These are phyloP conservation scores for Penicillium soppii DNA, from an alignment of 495 filamentous ascomycete species.

Conservation along the genomic window DNA sequence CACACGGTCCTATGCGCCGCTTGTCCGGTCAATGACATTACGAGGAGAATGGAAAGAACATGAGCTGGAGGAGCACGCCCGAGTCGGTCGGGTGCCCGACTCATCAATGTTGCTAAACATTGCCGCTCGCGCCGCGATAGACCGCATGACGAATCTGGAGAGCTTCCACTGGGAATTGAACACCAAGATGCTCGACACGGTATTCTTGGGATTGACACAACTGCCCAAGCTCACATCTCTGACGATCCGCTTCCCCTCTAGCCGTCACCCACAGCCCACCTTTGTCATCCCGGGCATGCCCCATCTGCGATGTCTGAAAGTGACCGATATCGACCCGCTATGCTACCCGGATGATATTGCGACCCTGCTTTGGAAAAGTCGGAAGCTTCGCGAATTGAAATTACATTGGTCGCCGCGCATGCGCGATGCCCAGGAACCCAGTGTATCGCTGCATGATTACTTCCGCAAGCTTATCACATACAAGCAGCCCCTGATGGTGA, in stretches of 20 bases:
- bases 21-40: conserved; percentile 53
- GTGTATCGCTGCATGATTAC: conserved; percentile 51
- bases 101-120: conserved; percentile 64
- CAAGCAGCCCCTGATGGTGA: conserved; percentile 43
- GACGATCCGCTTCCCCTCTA: conserved; percentile 55
- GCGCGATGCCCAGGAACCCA: conserved; percentile 56
- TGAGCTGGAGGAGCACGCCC: conserved; percentile 56
- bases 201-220: conserved; percentile 55
- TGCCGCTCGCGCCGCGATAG: conserved; percentile 55
- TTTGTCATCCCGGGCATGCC: conserved; percentile 57
- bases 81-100: conserved; percentile 58
- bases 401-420: conserved; percentile 64
- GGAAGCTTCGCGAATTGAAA: conserved; percentile 52
- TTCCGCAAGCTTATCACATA: conserved; percentile 54
- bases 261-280: conserved; percentile 57
- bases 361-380: conserved; percentile 50
- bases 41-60: conserved; percentile 59
- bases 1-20: conserved; percentile 50
- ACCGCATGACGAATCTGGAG: conserved; percentile 55
- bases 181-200: conserved; percentile 60
- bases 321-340: conserved; percentile 61
- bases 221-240: conserved; percentile 51
- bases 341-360: conserved; percentile 67
- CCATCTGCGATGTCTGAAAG: conserved; percentile 50
- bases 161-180: conserved; percentile 63